Base-by-base conservation (phyloP, 1,139 yeast genomes). In the Magnusiomyces paraingens region DNA sequence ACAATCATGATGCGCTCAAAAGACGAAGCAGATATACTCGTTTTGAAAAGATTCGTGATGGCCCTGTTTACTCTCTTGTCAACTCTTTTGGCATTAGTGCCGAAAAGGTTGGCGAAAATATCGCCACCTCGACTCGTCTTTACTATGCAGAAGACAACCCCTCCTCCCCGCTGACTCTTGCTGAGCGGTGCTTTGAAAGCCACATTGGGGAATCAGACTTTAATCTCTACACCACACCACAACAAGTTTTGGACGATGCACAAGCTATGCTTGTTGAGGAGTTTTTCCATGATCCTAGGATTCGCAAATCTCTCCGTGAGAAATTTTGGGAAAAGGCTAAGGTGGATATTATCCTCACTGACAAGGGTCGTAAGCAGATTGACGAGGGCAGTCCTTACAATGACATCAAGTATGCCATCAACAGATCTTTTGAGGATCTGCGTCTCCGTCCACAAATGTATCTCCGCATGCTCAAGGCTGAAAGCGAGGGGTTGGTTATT, bases 391-490 rank as follows among this genome's bases (percentile, higher is more conserved):
- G 93, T 59, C 86, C 93, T 1, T 91, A 83, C 64, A 89, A 86
- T 57, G 96, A 89, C 64, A 84, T 94, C 72, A 94, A 93, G 68
- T 94, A 93, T 69, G 95, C 96, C 17, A 79, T 82, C 54, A 86
- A 89, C 69, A 79, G 94, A 64, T 77, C 88, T 1, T 84, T 93
- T 11, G 78, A 79, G 11, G 93, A 90, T 57, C 79, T 94, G 63
- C 79, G 81, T 2, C 76, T 75, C 47, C 77, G 81, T 52, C 98
- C 99, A 0, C 95, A 89, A 63, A 73, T 86, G 32, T 86, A 86
- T 60, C 75, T 94, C 63, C 80, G 95, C 64, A 93, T 93, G 96
- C 73, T 91, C 52, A 91, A 86, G 65, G 99, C 99, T 1, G 99
- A 93, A 67, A 70, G 69, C 63, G 80, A 72, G 79, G 95, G 72